Evolutionary conservation across 1,139 yeast species (phyloP), one percentile per base, ranked within the genome.

Genomic region (Yamadazyma atmosphaerica): DNA sequence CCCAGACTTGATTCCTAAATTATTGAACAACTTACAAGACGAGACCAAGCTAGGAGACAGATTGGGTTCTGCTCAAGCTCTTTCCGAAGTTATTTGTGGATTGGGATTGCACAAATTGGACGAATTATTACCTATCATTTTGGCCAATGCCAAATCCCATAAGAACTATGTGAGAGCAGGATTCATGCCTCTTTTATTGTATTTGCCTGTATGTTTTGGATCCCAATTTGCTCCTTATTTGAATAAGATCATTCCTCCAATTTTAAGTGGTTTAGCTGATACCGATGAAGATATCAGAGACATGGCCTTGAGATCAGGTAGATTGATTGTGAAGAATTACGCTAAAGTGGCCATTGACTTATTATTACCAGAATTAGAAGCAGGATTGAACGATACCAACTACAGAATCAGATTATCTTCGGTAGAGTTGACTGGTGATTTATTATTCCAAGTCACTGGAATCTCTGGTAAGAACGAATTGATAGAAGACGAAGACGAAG

Each of bases 31-130:
- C 2, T 74, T 94, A 47, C 79, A 82, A 54, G 96, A 90, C 58
- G 90, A 84, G 47, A 50, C 74, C n/a, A 83, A 81, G 54, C 77
- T 89, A 13, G 97, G 98, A 44, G 98, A 94, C 58, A 81, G 97
- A 52, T 77, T 92, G 47, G 99, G 99, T 43, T 86, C 96, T 40
- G 98, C 98, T 0, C 98, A 94, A 68, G 98, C 96, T 1, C 75
- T 92, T 45, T 81, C 97, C 21, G 99, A 94, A 63, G 96, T 92
- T 47, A 77, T 89, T 39, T 82, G 88, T 54, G 98, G 98, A 46
- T 75, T 94, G 43, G 98, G 98, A 51, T 65, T 88, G 37, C 68
- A 80, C 46, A 89, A 88, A 56, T 74, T 94, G 60, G 98, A 92
- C 50, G 97, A 89, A 52, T 65, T 90, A 54, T 67, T 94, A 45